Percentiles rank a stretch among this genome's conserved stretches.
These are phyloP conservation scores for Fusarium sp. DNA, from an alignment of 2,329 filamentous ascomycete species.

Conservation along the genomic window DNA sequence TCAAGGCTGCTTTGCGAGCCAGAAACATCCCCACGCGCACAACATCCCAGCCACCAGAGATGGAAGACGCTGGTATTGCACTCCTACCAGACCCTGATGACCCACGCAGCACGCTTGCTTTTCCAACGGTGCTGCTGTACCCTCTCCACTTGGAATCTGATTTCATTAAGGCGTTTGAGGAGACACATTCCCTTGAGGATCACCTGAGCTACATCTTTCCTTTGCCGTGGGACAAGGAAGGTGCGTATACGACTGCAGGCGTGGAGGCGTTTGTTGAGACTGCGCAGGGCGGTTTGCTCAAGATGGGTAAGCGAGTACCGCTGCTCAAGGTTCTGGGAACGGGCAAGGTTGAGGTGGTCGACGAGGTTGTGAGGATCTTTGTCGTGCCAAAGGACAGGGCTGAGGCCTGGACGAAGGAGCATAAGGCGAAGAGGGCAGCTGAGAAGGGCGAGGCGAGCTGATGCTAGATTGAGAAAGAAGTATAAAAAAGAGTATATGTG, in stretches of 20 bases:
- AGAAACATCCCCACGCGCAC: conserved; percentile 76
- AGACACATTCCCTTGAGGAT: conserved; percentile 79
- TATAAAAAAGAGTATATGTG: conserved; percentile 20
- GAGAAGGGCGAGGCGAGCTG: conserved; percentile 52
- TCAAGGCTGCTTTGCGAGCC: conserved; percentile 74
- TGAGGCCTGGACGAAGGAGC: conserved; percentile 82
- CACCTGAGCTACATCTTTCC: conserved; percentile 90
- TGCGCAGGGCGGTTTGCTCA: conserved; percentile 80
- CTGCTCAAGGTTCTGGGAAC: conserved; percentile 79
- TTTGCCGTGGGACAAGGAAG: conserved; percentile 82
- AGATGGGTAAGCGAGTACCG: conserved; percentile 86
- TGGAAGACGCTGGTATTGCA: conserved; percentile 82
- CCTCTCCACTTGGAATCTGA: conserved; percentile 85
- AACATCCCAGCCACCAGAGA: conserved; percentile 81
- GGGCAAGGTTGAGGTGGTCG: conserved; percentile 87
- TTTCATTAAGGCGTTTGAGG: conserved; percentile 88
- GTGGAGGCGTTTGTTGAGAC: conserved; percentile 96
- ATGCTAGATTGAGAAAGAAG: conserved; percentile 5
- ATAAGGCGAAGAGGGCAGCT: conserved; percentile 78
- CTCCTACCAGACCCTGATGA: conserved; percentile 80
- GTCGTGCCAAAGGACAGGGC: conserved; percentile 80
- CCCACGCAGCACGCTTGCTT: conserved; percentile 75
- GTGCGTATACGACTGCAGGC: conserved; percentile 71
- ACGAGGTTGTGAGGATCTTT: conserved; percentile 85
- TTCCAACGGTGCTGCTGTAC: conserved; percentile 88